Evolutionary conservation across 1,139 yeast genomes (phyloP).

Genomic region (Scheffersomyces titani): DNA sequence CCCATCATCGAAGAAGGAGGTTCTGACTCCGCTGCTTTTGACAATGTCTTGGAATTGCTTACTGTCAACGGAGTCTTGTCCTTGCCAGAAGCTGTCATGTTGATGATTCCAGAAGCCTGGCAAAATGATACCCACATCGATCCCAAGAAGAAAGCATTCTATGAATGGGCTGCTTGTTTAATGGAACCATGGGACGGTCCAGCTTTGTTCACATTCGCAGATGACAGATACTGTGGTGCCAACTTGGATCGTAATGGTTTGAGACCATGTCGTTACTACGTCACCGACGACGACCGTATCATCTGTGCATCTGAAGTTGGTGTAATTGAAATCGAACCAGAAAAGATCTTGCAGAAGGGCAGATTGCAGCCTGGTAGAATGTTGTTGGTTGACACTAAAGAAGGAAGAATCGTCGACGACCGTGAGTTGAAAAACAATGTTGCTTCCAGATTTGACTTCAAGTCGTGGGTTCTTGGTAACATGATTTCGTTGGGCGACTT

Average conservation of each 20-base stretch:
- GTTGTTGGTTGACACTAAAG: slow-evolving; percentile 91
- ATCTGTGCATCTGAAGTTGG: slow-evolving; percentile 99
- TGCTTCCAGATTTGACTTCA: slow-evolving; percentile 86
- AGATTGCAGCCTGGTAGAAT: slow-evolving; percentile 95
- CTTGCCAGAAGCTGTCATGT: slow-evolving; percentile 95
- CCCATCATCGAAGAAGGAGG: slow-evolving; percentile 99
- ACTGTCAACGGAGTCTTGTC: slow-evolving; percentile 91
- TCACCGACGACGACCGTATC: slow-evolving; percentile 92
- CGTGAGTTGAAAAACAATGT: slow-evolving; percentile 80
- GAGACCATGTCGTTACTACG: slow-evolving; percentile 97
- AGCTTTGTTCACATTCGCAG: slow-evolving; percentile 93
- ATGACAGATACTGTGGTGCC: slow-evolving; percentile 98
- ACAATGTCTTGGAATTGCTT: slow-evolving; percentile 88
- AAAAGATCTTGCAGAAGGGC: slow-evolving; percentile 83
- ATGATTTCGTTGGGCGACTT: slow-evolving; percentile 82
- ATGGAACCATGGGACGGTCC: slow-evolving; percentile 99
- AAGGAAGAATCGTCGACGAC: slow-evolving; percentile 92
- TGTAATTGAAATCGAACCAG: slow-evolving; percentile 87
- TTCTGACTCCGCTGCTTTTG: slow-evolving; percentile 98
- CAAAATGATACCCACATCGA: slow-evolving; percentile 86
- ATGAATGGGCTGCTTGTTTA: slow-evolving; percentile 98
- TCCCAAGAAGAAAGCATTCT: slow-evolving; percentile 88
- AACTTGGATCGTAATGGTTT: slow-evolving; percentile 95
- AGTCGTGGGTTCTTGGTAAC: slow-evolving; percentile 88
- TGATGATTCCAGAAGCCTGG: slow-evolving; percentile 98